A percentile compares a stretch with the other conserved stretches of the same genome.
These are phyloP conservation scores for Gypsophila paniculata DNA, from an alignment of 179 eudicot genomes.

Conservation along the genomic window DNA sequence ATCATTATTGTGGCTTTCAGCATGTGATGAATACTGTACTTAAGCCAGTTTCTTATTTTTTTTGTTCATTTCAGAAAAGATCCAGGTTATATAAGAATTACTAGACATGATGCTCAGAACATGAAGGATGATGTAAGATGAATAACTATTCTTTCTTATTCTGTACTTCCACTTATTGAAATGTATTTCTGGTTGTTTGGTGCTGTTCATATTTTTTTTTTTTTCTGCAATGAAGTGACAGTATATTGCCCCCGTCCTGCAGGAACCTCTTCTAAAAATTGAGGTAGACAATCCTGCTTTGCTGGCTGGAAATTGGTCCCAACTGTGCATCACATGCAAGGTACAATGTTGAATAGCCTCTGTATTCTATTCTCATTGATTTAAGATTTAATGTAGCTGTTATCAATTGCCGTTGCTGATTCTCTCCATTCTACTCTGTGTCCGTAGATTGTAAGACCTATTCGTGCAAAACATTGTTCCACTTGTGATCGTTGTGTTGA, in stretches of 20 bases:
- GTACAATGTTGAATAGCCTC: slow-evolving; percentile 28
- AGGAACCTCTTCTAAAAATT: slow-evolving; percentile 91
- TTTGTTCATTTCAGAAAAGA: slow-evolving; percentile 65
- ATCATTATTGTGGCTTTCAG: background rate
- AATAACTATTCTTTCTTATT: slow-evolving; percentile 11
- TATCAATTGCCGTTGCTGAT: slow-evolving; percentile 21
- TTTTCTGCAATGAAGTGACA: background rate
- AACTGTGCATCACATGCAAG: slow-evolving; percentile 98
- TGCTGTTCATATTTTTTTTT: background rate
- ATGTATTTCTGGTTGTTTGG: background rate
- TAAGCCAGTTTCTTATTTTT: background rate
- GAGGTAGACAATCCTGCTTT: slow-evolving; percentile 77
- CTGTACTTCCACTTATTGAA: background rate
- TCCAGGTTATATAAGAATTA: slow-evolving; percentile 87
- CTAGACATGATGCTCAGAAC: slow-evolving; percentile 64
- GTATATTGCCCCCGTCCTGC: slow-evolving; percentile 13
- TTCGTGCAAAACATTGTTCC: slow-evolving; percentile 94
- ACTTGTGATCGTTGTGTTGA: slow-evolving; percentile 98
- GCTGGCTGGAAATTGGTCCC: slow-evolving; percentile 98
- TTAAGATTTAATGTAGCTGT: background rate
- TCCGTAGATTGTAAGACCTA: slow-evolving; percentile 82
- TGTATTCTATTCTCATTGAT: slow-evolving; percentile 2
- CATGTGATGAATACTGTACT: background rate
- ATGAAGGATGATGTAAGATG: slow-evolving; percentile 92
- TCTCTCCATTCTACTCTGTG: slow-evolving; percentile 14